Percentiles rank a stretch among this genome's conserved stretches.
phyloP scores from a whole-genome alignment of 805 yeast species.

The Lipomyces yamadae region DNA sequence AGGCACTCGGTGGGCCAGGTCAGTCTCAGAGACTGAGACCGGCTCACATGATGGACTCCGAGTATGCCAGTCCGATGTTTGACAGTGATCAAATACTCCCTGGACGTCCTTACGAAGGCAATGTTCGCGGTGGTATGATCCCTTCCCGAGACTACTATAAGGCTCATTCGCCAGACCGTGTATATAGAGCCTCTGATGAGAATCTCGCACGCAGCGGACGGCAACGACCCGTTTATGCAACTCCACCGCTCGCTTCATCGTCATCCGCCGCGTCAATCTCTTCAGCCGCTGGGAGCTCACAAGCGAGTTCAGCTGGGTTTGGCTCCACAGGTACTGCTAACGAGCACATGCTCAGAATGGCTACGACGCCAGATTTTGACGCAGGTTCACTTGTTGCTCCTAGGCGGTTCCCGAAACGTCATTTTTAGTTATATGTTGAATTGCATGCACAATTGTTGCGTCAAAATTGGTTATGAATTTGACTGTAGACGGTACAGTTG shows the following conservation, averaged over 20 bases:
- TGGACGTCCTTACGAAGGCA: constrained; percentile 8
- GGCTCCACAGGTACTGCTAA: neutral
- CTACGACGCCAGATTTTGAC: constrained; percentile 16
- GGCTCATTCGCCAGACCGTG: constrained; percentile 1
- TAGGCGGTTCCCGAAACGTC: constrained; percentile 13
- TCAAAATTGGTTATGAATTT: neutral
- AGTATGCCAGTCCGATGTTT: constrained; percentile 2
- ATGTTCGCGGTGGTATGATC: neutral
- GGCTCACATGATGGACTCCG: constrained; percentile 16
- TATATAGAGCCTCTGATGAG: constrained; percentile 7
- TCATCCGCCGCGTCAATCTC: neutral
- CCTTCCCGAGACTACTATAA: constrained; percentile 7
- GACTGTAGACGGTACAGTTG: neutral
- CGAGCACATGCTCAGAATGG: constrained; percentile 7
- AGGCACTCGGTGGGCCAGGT: constrained; percentile 7
- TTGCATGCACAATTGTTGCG: neutral
- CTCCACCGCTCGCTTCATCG: constrained; percentile 13
- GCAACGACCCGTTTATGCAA: constrained; percentile 13
- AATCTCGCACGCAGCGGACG: constrained; percentile 9
- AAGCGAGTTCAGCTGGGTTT: neutral
- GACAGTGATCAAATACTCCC: constrained; percentile 3
- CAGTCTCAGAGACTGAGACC: constrained; percentile 4
- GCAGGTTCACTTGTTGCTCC: constrained; percentile 7
- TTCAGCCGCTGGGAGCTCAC: constrained; percentile 9
- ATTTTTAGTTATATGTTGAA: neutral